Conservation (phyloP, 2,329 filamentous ascomycete genomes). For the Metarhizium robertsii region DNA sequence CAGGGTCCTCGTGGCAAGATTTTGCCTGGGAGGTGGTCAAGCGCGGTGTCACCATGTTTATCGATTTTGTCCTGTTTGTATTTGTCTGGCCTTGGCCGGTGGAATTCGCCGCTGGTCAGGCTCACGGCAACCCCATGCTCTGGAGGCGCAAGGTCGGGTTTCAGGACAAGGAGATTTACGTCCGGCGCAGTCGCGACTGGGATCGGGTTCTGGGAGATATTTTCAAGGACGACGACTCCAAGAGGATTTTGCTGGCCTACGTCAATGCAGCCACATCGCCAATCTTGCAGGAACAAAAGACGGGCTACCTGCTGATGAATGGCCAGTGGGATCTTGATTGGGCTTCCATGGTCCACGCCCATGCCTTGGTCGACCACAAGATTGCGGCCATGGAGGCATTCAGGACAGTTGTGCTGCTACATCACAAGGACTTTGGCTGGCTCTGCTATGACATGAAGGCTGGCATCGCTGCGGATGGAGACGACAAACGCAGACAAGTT, state of each 20-base stretch:
- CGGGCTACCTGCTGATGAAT: constrained; percentile 80
- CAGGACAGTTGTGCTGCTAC: constrained; percentile 59
- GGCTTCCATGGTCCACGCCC: constrained; percentile 66
- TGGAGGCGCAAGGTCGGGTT: constrained; percentile 76
- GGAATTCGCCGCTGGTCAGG: constrained; percentile 56
- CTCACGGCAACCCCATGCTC: constrained; percentile 49
- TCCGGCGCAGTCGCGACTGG: constrained; percentile 70
- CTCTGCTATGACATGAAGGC: constrained; percentile 48
- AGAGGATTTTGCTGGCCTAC: constrained; percentile 49
- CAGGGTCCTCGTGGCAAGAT: constrained; percentile 44
- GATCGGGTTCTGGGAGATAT: constrained; percentile 49
- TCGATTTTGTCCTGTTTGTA: constrained; percentile 63
- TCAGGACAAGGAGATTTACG: constrained; percentile 68
- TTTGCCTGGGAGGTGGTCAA: constrained; percentile 47
- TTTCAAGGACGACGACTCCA: constrained; percentile 39
- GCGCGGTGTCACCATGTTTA: constrained; percentile 56
- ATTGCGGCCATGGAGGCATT: constrained; percentile 56
- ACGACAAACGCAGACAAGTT: constrained; percentile 62
- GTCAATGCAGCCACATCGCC: constrained; percentile 62
- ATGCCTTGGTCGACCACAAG: constrained; percentile 57
- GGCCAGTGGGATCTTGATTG: constrained; percentile 84
- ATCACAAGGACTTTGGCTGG: constrained; percentile 62
- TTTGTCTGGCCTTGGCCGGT: constrained; percentile 67
- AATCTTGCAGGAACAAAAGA: constrained; percentile 62
- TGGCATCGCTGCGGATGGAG: constrained; percentile 42